These are phyloP conservation scores for Moniliophthora roreri DNA, from an alignment of 1,284 basidiomycete species.

Conservation along the genomic window DNA sequence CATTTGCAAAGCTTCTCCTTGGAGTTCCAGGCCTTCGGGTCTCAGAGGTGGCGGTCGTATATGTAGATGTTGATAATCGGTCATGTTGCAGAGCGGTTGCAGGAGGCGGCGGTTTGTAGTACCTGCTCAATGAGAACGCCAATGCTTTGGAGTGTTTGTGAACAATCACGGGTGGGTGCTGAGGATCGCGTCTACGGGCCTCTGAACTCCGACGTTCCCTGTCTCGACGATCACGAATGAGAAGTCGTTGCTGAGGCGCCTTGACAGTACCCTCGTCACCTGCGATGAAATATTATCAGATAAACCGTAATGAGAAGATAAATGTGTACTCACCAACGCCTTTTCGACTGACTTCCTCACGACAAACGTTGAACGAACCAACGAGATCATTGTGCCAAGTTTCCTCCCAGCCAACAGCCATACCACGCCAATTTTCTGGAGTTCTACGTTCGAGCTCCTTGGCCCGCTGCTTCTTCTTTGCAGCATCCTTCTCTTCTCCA, in stretches of 20 bases:
- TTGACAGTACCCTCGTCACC: slow-evolving; percentile 51
- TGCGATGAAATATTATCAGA: slow-evolving; percentile 49
- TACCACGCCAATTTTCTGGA: slow-evolving; percentile 32
- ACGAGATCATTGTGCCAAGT: slow-evolving; percentile 67
- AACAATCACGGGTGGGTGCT: slow-evolving; percentile 64
- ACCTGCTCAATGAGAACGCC: slow-evolving; percentile 74
- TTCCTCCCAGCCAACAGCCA: slow-evolving; percentile 56
- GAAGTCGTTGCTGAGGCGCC: slow-evolving; percentile 64
- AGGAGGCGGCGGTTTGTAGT: slow-evolving; percentile 34
- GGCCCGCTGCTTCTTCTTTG: slow-evolving; percentile 26
- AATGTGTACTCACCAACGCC: background rate
- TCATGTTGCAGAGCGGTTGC: slow-evolving; percentile 21
- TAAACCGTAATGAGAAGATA: background rate
- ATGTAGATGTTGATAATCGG: slow-evolving; percentile 1
- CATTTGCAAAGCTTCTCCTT: background rate
- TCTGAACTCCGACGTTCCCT: slow-evolving; percentile 42
- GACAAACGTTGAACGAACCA: slow-evolving; percentile 55
- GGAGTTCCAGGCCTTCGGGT: background rate
- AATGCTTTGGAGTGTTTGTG: slow-evolving; percentile 77
- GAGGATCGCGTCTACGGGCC: slow-evolving; percentile 24
- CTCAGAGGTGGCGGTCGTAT: slow-evolving; percentile 11
- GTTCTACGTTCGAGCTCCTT: slow-evolving; percentile 26
- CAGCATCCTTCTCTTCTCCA: slow-evolving; percentile 18
- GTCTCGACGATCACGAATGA: slow-evolving; percentile 57
- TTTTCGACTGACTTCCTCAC: slow-evolving; percentile 10